Conservation (phyloP, 2,329 filamentous ascomycete genomes). For the Xylaria sp. region DNA sequence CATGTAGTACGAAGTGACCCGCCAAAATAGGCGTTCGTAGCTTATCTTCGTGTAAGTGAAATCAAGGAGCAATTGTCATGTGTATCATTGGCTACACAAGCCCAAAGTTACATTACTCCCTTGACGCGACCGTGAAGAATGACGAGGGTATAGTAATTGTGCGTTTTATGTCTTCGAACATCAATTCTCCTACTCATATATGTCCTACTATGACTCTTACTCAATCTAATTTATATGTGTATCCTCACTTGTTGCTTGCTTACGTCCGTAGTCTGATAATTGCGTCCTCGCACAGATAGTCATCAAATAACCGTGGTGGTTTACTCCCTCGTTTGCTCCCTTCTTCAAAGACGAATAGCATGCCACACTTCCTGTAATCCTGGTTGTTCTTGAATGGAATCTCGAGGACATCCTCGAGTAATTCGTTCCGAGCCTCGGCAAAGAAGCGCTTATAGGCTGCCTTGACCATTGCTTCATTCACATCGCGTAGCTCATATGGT, state of each 20-base stretch:
- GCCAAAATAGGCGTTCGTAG: not conserved
- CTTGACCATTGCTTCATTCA: not conserved
- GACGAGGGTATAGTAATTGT: not conserved
- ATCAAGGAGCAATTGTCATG: not conserved
- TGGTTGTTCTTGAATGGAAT: conserved; percentile 13
- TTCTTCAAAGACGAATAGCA: conserved; percentile 13
- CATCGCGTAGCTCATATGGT: not conserved
- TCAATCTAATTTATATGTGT: not conserved
- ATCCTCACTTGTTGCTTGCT: not conserved
- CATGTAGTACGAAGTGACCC: not conserved
- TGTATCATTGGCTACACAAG: not conserved
- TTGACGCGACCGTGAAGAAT: not conserved
- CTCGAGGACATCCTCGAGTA: not conserved
- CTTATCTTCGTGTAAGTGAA: not conserved
- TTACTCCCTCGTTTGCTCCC: not conserved
- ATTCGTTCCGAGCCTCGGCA: not conserved
- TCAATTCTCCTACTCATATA: not conserved
- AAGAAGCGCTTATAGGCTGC: conserved; percentile 10
- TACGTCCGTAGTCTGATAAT: not conserved
- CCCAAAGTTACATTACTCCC: not conserved
- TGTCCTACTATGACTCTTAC: too few species aligned
- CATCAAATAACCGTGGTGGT: not conserved
- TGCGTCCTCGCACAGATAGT: conserved; percentile 17
- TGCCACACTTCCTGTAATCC: not conserved
- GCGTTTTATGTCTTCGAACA: not conserved